Conservation (phyloP, 345 rosid species). For the Ailanthus altissimus region DNA sequence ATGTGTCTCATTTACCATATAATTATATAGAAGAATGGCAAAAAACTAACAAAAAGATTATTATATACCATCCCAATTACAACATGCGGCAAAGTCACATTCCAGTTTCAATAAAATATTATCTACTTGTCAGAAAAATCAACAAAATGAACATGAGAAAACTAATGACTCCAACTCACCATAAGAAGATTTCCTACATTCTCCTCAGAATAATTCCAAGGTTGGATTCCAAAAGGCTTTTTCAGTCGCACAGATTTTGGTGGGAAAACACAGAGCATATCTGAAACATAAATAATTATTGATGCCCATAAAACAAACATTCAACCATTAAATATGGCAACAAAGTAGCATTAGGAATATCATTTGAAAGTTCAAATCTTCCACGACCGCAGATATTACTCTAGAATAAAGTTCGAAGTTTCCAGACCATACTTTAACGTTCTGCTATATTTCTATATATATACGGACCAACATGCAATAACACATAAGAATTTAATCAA, state of each 20-base stretch:
- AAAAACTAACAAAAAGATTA: not conserved
- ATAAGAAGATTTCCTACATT: constrained; percentile 83
- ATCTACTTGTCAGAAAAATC: not conserved
- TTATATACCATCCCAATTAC: not conserved
- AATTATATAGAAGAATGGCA: not conserved
- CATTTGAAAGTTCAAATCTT: not conserved
- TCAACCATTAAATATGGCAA: constrained; percentile 2
- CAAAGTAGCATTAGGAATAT: not conserved
- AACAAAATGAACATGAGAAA: not conserved
- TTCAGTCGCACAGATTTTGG: constrained; percentile 60
- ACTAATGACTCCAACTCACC: constrained; percentile 50
- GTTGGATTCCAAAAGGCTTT: constrained; percentile 69
- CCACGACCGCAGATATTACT: not conserved
- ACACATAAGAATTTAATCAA: constrained; percentile 1
- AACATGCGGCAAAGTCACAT: not conserved
- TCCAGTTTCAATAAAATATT: constrained; percentile 9
- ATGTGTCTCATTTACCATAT: not conserved
- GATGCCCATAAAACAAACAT: constrained; percentile 15
- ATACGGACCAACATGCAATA: not conserved
- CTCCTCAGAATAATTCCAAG: constrained; percentile 85
- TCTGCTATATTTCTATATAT: not conserved
- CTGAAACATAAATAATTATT: constrained; percentile 43
- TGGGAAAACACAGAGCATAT: constrained; percentile 60
- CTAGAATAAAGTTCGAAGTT: not conserved
- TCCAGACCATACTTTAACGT: not conserved